Percentiles rank a stretch among this genome's conserved stretches.
Evolutionary conservation across 208 protist genomes (phyloP).

Genomic region (Acanthamoeba quina): DNA sequence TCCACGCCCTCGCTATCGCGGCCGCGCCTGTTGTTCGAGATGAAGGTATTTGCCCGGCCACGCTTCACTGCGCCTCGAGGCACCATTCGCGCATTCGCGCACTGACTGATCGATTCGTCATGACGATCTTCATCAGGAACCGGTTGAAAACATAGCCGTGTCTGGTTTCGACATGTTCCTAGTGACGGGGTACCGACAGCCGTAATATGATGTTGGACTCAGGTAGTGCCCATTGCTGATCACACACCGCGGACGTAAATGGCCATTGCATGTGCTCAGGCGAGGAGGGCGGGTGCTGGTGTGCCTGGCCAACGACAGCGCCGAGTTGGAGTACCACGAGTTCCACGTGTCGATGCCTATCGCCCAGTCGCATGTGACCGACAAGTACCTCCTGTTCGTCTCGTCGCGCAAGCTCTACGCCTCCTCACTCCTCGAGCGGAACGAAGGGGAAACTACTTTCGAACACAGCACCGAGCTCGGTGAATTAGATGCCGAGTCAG

Average conservation of each 20-base stretch:
- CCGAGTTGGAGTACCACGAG: background rate
- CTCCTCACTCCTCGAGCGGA: background rate
- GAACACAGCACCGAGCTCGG: background rate
- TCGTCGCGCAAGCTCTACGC: conserved; percentile 23
- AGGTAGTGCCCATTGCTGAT: too few species aligned
- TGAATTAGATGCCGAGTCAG: background rate
- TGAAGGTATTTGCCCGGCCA: background rate
- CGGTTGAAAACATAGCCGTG: background rate
- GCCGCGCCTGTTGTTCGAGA: background rate
- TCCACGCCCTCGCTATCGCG: background rate
- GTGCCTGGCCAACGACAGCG: background rate
- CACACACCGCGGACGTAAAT: background rate
- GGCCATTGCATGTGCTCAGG: background rate
- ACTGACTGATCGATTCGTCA: background rate
- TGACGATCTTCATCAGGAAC: background rate
- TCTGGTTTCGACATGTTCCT: background rate
- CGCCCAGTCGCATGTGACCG: background rate
- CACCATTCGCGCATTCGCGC: background rate
- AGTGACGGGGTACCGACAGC: background rate
- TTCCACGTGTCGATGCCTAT: conserved; percentile 41
- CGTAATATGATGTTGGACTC: background rate
- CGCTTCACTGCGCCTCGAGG: background rate
- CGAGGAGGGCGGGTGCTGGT: conserved; percentile 18
- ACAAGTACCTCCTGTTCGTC: conserved; percentile 23
- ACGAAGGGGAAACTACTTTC: background rate